Base-by-base conservation (phyloP, 768 basidiomycete species). In the Termitomyces sp. region DNA sequence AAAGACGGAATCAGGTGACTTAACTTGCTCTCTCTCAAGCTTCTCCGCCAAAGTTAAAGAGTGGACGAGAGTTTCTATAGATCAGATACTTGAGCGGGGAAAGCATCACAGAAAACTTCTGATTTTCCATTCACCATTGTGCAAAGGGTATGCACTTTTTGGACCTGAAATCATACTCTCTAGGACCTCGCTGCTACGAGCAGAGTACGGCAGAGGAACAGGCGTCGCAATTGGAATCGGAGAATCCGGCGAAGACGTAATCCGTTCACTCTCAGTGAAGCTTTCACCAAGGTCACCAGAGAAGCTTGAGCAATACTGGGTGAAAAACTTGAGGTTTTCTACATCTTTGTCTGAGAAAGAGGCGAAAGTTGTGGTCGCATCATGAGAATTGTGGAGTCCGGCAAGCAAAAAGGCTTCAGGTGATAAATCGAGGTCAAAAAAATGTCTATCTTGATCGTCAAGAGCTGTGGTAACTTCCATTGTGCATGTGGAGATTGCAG, bases 161-260 rank as follows among this genome's bases (percentile, higher is more conserved):
- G 62, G 57, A 36, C 60, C 60, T 24, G 66, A 69, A 36, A 72
- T 70, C 70, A 72, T 70, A 6, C 65, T 62, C 40, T 63, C 53
- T 8, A 73, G 53, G n/a, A 69, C 70, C 12, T 62, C 62, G 28
- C 62, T 65, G 54, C 68, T 69, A 30, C 69, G 69, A 28, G 66
- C 67, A 40, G 64, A 65, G 51, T 69, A 71, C 6, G 68, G 64
- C 7, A 72, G 53, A n/a, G 70, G 69, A 10, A 73, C 63, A 28
- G 72, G 72, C 14, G 70, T 66, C 4, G 61, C 66, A 30, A 73
- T 70, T n/a, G 59, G 57, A 36, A 66, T 55, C 12, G 47, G 22
- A 20, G 38, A 44, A 36, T 35, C 50, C 14, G 44, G 24, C 12
- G 26, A 32, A 1, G 53, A 38, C 32, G 24, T 16, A 22, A 5